Conservation (phyloP, 116 monocot species). For the Posidonia oceanica region DNA sequence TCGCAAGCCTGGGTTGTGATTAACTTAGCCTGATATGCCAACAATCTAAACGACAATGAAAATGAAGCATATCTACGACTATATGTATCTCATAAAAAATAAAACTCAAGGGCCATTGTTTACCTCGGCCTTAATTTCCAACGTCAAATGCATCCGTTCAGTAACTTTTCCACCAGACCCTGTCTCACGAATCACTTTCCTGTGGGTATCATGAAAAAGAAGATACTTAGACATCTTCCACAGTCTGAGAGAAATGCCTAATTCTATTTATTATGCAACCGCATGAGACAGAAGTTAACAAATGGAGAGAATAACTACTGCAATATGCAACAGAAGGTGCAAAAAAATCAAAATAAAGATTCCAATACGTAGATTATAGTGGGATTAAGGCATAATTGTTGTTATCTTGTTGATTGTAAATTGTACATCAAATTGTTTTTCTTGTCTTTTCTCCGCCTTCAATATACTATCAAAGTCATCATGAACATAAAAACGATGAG, state of each 20-base stretch:
- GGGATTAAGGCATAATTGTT: too few relatives aligned
- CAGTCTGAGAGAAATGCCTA: not conserved
- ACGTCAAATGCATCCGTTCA: conserved; percentile 70
- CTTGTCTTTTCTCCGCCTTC: too few relatives aligned
- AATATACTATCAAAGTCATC: too few relatives aligned
- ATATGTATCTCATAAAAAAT: not conserved
- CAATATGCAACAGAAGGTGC: too few relatives aligned
- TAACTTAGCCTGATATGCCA: not conserved
- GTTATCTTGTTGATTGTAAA: too few relatives aligned
- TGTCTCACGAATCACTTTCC: conserved; percentile 75
- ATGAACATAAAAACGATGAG: too few relatives aligned
- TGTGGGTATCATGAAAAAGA: conserved; percentile 9
- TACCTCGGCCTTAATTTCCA: conserved; percentile 92
- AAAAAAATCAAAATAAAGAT: too few relatives aligned
- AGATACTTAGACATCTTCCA: not conserved
- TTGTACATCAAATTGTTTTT: too few relatives aligned
- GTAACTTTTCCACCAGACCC: conserved; percentile 76
- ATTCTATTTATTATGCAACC: not conserved
- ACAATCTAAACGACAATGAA: not conserved
- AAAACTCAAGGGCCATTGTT: not conserved
- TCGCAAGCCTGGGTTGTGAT: not conserved
- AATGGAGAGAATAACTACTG: too few relatives aligned
- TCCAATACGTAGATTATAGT: too few relatives aligned
- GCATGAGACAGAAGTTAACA: not conserved
- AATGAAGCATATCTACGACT: not conserved